Evolutionary conservation across 148 eudicot species (phyloP).

Genomic region (Dianthus caryophyllus): DNA sequence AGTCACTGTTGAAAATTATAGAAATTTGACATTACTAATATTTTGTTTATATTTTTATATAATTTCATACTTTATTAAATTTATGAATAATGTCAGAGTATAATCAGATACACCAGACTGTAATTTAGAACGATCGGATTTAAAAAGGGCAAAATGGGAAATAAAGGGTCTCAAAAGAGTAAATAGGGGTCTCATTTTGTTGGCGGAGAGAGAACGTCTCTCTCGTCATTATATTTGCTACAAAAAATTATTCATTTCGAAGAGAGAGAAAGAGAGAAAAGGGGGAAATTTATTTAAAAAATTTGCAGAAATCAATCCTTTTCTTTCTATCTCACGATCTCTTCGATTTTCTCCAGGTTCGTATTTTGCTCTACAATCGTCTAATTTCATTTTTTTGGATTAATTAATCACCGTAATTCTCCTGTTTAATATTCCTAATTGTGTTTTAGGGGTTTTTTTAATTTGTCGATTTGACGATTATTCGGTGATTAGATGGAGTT

Average conservation of each 20-base stretch:
- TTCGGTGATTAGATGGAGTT: neutral
- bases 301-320: neutral
- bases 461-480: neutral
- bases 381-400: neutral
- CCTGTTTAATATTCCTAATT: neutral
- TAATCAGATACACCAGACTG: no score
- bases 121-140: no score
- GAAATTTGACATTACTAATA: no score
- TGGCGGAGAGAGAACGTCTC: constrained; percentile 35
- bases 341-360: constrained; percentile 27
- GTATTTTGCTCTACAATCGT: constrained; percentile 1
- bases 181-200: constrained; percentile 26
- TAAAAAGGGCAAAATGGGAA: constrained; percentile 21
- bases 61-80: no score
- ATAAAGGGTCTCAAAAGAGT: neutral
- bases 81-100: no score
- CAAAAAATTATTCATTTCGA: neutral
- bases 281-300: neutral
- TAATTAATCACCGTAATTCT: neutral
- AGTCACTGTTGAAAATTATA: no score
- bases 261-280: constrained; percentile 9
- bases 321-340: constrained; percentile 19
- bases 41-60: no score
- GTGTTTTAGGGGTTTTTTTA: neutral
- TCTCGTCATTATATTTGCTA: constrained; percentile 11